These are phyloP conservation scores for Steccherinum ochraceum DNA, from an alignment of 768 basidiomycete genomes.

Conservation along the genomic window DNA sequence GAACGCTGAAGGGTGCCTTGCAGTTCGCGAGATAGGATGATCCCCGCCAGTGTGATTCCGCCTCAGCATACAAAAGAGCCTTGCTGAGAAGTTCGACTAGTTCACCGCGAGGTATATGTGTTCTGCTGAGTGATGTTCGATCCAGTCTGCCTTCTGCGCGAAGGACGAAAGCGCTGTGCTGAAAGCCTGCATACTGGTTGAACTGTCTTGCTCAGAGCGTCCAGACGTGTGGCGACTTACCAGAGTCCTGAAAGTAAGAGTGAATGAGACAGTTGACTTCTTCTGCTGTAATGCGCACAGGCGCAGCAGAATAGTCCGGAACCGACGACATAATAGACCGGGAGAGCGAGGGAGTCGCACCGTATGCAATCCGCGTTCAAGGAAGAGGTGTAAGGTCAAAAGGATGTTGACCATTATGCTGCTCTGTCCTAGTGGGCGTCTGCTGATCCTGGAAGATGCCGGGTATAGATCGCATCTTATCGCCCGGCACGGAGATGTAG, in stretches of 20 bases:
- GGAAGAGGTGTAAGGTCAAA: no score
- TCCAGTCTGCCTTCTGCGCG: conserved; percentile 70
- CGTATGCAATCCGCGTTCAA: no score
- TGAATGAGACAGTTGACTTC: conserved; percentile 84
- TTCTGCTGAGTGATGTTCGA: conserved; percentile 57
- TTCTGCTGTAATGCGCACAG: conserved; percentile 50
- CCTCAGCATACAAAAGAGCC: conserved; percentile 74
- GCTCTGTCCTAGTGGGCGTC: no score
- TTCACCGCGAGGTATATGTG: conserved; percentile 77
- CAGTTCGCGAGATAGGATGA: conserved; percentile 58
- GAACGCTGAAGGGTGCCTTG: conserved; percentile 65
- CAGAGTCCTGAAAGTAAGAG: conserved; percentile 79
- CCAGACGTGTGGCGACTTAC: conserved; percentile 29
- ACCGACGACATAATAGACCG: no score
- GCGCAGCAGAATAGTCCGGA: no score
- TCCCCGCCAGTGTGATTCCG: conserved; percentile 76
- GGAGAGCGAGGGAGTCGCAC: no score
- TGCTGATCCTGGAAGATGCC: no score
- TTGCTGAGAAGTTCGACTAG: conserved; percentile 76
- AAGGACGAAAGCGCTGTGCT: conserved; percentile 77
- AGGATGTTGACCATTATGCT: no score
- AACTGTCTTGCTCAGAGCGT: no score
- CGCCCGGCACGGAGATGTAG: no score
- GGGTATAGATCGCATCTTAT: no score
- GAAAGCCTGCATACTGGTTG: conserved; percentile 67